phyloP scores from a whole-genome alignment of 2,329 filamentous ascomycete genomes.

The Ophiostoma ips region DNA sequence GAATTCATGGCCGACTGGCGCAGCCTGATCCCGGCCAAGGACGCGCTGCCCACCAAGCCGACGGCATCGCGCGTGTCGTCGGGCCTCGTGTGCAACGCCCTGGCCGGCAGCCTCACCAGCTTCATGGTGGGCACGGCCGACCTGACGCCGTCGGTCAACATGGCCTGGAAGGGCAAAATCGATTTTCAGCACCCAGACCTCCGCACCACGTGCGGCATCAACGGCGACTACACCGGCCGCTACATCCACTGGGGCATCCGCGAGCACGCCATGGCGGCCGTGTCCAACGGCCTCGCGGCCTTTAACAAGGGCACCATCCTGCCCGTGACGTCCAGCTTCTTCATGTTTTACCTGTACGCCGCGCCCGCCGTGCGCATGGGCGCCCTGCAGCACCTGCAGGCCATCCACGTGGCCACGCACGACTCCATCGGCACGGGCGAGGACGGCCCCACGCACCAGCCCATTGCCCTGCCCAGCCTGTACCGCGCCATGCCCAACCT shows the following conservation, averaged over 20 bases:
- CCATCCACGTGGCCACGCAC: constrained; percentile 47
- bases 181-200: constrained; percentile 33
- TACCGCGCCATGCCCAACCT: constrained; percentile 51
- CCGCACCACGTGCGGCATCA: constrained; percentile 8
- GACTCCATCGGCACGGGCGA: constrained; percentile 46
- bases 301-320: constrained; percentile 35
- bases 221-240: constrained; percentile 28
- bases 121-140: constrained; percentile 36
- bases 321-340: constrained; percentile 40
- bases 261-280: constrained; percentile 46
- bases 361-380: constrained; percentile 30
- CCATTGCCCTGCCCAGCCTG: constrained; percentile 40
- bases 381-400: constrained; percentile 38
- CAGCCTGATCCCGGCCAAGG: constrained; percentile 30
- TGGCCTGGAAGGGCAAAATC: constrained; percentile 34
- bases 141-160: constrained; percentile 32
- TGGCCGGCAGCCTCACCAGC: constrained; percentile 26
- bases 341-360: constrained; percentile 36
- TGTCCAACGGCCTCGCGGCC: constrained; percentile 45
- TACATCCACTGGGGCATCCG: constrained; percentile 48
- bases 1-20: constrained; percentile 27
- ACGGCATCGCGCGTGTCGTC: constrained; percentile 35
- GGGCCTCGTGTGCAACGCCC: constrained; percentile 33
- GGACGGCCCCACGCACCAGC: constrained; percentile 49
- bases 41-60: constrained; percentile 30